Conservation (phyloP, 345 rosid species). For the Pistacia atlantica region DNA sequence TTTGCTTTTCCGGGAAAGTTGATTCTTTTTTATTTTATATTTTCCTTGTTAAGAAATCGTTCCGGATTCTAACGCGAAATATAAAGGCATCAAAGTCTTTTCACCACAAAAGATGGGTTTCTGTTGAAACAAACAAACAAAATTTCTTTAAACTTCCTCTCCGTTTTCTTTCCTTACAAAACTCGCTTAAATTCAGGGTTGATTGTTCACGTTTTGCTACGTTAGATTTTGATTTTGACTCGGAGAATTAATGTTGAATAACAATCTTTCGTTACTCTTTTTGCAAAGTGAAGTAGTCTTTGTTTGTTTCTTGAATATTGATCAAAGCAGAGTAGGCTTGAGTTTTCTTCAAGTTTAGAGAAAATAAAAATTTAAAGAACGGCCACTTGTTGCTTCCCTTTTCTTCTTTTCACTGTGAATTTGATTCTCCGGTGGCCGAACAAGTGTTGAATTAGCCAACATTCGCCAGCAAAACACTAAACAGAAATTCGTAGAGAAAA, state of each 20-base stretch:
- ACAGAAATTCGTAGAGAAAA: conserved; percentile 4
- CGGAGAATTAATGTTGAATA: conserved; percentile 33
- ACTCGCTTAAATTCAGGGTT: neutral
- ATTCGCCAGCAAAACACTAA: conserved; percentile 21
- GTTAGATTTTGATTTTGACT: conserved; percentile 25
- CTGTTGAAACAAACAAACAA: conserved; percentile 18
- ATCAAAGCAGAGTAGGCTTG: conserved; percentile 39
- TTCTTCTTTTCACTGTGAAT: neutral
- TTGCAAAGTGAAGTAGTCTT: conserved; percentile 1
- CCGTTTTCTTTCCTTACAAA: conserved; percentile 3
- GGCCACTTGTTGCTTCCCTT: conserved; percentile 2
- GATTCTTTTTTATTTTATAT: conserved; percentile 17
- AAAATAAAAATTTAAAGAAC: neutral
- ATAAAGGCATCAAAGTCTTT: conserved; percentile 10
- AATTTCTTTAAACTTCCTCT: neutral
- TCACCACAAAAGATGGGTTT: conserved; percentile 30
- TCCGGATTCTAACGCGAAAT: conserved; percentile 1
- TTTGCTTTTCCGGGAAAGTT: conserved; percentile 26
- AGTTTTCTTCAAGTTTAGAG: conserved; percentile 46
- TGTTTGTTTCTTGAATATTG: conserved; percentile 39
- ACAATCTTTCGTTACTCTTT: conserved; percentile 11
- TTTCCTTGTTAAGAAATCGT: conserved; percentile 8
- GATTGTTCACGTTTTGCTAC: conserved; percentile 18
- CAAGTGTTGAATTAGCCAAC: conserved; percentile 22
- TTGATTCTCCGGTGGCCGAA: conserved; percentile 17